A percentile compares a stretch with the other conserved stretches of the same genome.
These are phyloP conservation scores for Arachnomyces sp. DNA, from an alignment of 2,329 filamentous ascomycete species.

Conservation along the genomic window DNA sequence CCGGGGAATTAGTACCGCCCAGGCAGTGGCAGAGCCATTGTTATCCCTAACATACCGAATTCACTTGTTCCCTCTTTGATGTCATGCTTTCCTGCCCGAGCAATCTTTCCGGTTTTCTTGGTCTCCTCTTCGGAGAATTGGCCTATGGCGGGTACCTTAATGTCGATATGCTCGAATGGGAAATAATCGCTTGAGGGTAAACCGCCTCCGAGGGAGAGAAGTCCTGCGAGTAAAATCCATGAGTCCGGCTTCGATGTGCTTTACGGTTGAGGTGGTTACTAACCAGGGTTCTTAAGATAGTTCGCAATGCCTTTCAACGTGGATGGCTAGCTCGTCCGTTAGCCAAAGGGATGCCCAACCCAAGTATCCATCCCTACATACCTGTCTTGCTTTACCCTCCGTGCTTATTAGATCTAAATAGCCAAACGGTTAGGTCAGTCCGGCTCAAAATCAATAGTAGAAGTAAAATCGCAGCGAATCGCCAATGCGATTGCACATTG, in stretches of 20 bases:
- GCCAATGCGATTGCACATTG: neutral
- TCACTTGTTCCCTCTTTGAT: constrained; percentile 54
- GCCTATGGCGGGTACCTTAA: constrained; percentile 63
- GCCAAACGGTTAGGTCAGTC: no score
- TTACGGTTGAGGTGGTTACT: neutral
- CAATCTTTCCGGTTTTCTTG: constrained; percentile 47
- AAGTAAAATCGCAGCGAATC: neutral
- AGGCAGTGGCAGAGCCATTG: constrained; percentile 7
- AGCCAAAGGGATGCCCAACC: no score
- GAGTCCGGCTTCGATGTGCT: constrained; percentile 3
- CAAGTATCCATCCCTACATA: constrained; percentile 15
- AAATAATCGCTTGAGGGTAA: constrained; percentile 86
- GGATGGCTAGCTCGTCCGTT: constrained; percentile 41
- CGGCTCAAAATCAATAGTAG: no score
- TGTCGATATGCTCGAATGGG: constrained; percentile 69
- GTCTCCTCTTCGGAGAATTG: constrained; percentile 64
- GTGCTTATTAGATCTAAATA: constrained; percentile 46
- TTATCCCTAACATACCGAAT: constrained; percentile 30
- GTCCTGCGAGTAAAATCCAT: constrained; percentile 29
- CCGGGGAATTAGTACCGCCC: constrained; percentile 29
- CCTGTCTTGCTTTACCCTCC: constrained; percentile 50
- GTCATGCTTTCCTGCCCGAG: constrained; percentile 78
- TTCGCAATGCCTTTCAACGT: constrained; percentile 77
- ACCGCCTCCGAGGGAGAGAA: constrained; percentile 89
- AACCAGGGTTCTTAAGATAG: constrained; percentile 65